Evolutionary conservation across 2,329 filamentous ascomycete species (phyloP).

Genomic region (Alternaria ventricosa): DNA sequence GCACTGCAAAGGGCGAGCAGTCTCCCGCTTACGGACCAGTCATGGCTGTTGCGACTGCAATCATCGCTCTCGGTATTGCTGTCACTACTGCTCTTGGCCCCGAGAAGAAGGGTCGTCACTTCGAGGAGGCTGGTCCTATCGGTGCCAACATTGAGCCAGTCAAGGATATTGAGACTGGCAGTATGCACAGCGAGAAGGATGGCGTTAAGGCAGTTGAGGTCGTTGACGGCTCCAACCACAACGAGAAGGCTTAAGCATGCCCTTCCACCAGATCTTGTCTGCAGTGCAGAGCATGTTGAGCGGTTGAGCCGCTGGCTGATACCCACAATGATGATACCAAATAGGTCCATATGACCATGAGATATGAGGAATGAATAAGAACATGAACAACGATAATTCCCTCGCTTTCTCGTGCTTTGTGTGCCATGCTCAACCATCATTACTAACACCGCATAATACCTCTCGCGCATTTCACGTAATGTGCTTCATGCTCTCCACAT

Average conservation of each 20-base stretch:
- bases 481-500: not conserved
- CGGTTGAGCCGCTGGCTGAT: not conserved
- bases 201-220: conserved; percentile 28
- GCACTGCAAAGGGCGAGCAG: conserved; percentile 58
- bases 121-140: conserved; percentile 66
- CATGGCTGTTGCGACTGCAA: conserved; percentile 79
- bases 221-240: conserved; percentile 12
- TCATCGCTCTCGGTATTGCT: conserved; percentile 74
- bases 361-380: not conserved
- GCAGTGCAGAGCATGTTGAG: not conserved
- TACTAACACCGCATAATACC: not conserved
- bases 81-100: conserved; percentile 73
- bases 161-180: conserved; percentile 44
- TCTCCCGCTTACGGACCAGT: conserved; percentile 75
- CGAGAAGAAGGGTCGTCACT: conserved; percentile 74
- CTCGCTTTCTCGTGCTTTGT: not conserved
- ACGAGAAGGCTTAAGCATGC: conserved; percentile 9
- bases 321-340: not conserved
- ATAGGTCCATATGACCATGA: not conserved
- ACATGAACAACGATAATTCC: not conserved
- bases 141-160: conserved; percentile 44
- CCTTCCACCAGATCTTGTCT: not conserved
- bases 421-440: not conserved
- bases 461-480: not conserved
- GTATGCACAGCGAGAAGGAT: conserved; percentile 37